phyloP scores from a whole-genome alignment of 805 yeast genomes.

The Saturnispora silvae region DNA sequence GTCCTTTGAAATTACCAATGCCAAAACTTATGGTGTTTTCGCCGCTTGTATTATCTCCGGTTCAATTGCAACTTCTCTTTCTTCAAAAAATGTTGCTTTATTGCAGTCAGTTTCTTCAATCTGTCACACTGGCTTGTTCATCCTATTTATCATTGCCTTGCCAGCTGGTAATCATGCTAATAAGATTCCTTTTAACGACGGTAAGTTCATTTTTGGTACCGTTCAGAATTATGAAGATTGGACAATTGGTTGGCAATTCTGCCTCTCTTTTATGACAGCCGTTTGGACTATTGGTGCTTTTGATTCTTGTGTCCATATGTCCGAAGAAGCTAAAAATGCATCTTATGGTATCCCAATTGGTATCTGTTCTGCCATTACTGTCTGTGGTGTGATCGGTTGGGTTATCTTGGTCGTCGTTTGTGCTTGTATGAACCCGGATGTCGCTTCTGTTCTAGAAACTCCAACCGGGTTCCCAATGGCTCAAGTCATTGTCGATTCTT shows the following conservation, averaged over 20 bases:
- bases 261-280: constrained; percentile 40
- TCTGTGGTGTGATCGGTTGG: constrained; percentile 51
- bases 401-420: constrained; percentile 39
- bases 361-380: constrained; percentile 43
- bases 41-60: constrained; percentile 47
- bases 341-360: constrained; percentile 53
- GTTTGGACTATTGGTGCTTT: constrained; percentile 68
- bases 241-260: constrained; percentile 46
- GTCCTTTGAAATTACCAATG: constrained; percentile 39
- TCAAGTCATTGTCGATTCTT: constrained; percentile 46
- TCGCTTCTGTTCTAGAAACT: constrained; percentile 31
- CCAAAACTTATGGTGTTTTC: constrained; percentile 49
- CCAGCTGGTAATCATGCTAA: constrained; percentile 44
- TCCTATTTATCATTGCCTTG: constrained; percentile 47
- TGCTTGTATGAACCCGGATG: constrained; percentile 41
- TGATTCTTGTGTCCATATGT: constrained; percentile 61
- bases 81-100: constrained; percentile 44
- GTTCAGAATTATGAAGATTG: constrained; percentile 40
- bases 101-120: constrained; percentile 50
- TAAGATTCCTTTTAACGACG: constrained; percentile 31
- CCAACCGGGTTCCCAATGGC: constrained; percentile 52
- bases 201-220: constrained; percentile 42
- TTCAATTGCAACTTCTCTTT: constrained; percentile 38
- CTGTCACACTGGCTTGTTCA: constrained; percentile 39
- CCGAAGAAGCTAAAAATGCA: constrained; percentile 59